Conservation (phyloP, 1,139 yeast species). For the Saccharomyces hybrid region DNA sequence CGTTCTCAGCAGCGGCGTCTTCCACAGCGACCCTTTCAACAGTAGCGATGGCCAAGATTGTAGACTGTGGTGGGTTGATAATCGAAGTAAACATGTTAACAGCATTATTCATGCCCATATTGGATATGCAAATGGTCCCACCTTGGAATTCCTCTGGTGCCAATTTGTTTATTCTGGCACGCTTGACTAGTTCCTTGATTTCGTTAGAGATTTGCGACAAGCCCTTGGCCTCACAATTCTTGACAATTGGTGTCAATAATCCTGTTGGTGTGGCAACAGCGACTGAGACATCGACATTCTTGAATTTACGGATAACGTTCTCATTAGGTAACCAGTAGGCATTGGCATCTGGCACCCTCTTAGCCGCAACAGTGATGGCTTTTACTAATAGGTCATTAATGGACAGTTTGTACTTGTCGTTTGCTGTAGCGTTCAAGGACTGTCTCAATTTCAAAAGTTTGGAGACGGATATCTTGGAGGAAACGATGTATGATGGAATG, state of each 20-base stretch:
- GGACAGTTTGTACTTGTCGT: conserved; percentile 84
- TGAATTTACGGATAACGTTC: conserved; percentile 87
- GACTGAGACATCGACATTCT: conserved; percentile 90
- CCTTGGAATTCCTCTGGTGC: conserved; percentile 97
- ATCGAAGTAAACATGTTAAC: conserved; percentile 90
- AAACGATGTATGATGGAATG: conserved; percentile 88
- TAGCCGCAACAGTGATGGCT: conserved; percentile 86
- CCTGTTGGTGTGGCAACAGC: conserved; percentile 99
- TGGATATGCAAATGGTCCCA: conserved; percentile 96
- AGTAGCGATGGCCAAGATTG: conserved; percentile 92
- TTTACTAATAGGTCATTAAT: conserved; percentile 91
- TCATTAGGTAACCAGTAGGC: conserved; percentile 87
- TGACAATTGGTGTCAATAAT: conserved; percentile 90
- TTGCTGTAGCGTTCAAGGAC: conserved; percentile 76
- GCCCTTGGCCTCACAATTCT: conserved; percentile 82
- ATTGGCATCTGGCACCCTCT: conserved; percentile 89
- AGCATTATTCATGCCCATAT: conserved; percentile 97
- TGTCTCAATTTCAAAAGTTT: conserved; percentile 89
- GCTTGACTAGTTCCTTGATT: conserved; percentile 89
- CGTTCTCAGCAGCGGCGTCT: conserved; percentile 83
- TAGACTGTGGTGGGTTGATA: conserved; percentile 95
- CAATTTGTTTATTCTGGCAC: conserved; percentile 91
- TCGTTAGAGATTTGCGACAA: conserved; percentile 71
- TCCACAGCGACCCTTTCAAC: conserved; percentile 89
- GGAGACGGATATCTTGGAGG: conserved; percentile 77